Percentiles rank a stretch among this genome's conserved stretches.
These are phyloP conservation scores for Coemansia sp. DNA, from an alignment of 192 early-diverging fungal species.

Conservation along the genomic window DNA sequence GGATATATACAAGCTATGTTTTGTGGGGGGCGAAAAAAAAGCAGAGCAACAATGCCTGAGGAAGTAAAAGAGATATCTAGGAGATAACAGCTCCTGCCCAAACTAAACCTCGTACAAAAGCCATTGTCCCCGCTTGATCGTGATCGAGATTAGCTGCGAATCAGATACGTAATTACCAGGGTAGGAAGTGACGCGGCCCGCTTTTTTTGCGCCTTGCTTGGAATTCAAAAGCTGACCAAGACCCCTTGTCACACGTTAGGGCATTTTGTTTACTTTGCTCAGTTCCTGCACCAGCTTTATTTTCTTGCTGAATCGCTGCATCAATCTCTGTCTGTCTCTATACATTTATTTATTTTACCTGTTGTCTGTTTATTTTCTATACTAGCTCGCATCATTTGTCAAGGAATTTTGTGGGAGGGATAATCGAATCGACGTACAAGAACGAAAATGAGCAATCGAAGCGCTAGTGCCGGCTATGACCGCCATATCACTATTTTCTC, in stretches of 20 bases:
- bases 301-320: background rate
- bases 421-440: background rate
- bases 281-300: background rate
- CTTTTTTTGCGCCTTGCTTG: no score
- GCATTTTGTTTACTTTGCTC: background rate
- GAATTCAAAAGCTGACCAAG: no score
- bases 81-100: no score
- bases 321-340: background rate
- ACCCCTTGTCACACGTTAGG: no score
- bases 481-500: slow-evolving; percentile 99
- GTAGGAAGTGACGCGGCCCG: background rate
- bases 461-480: slow-evolving; percentile 81
- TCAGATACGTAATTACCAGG: background rate
- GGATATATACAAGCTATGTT: background rate
- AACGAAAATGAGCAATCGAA: slow-evolving; percentile 46
- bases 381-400: background rate
- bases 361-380: background rate
- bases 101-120: no score
- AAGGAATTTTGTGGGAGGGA: background rate
- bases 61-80: no score
- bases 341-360: background rate
- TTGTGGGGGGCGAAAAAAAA: no score
- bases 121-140: background rate
- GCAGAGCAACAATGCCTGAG: no score
- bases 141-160: background rate